Evolutionary conservation across 1,139 yeast species (phyloP), one percentile per base, ranked within the genome.

Genomic region (Hanseniaspora gamundiae): DNA sequence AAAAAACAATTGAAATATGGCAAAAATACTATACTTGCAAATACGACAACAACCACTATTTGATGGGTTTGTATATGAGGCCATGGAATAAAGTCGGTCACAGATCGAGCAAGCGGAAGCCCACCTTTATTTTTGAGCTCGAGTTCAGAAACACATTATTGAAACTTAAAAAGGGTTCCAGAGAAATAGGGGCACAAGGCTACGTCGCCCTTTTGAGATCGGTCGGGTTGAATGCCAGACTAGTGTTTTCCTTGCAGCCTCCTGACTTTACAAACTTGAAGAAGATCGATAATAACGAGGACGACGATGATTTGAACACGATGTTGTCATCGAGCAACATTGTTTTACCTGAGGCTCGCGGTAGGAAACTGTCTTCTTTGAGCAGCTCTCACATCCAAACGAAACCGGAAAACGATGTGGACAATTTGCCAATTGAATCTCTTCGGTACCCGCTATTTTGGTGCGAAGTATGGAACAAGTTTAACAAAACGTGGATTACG

Each of bases 391-490:
- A 43, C 6, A 43, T 43, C 14, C 39, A 41, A 16, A 39, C 38
- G 39, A 40, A 35, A 10, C 45, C 41, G 11, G 46, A 46, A 38
- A 22, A 14, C 31, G 39, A 38, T 14, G 36, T 28, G 2, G 47
- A 45, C 7, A 16, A 31, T 7, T 38, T 42, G 41, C 43, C 41
- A 5, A 36, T 46, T 20, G 52, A 47, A 27, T 45, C 46, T 13
- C 46, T 52, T 42, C 59, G 57, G 4, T 80, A 67, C 55, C 97
- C 97, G 0, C 69, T 86, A 0, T 86, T 82, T 56, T 91, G 98
- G 98, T 79, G 78, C 14, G 99, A 91, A 59, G 95, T 84, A 0
- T 91, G 95, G 94, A 91, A 91, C 58, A 72, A 72, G 42, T 75
- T 71, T 48, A 63, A 76, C 4, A 71, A 76, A 47, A 74, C 72